Evolutionary conservation across 2,329 filamentous ascomycete species (phyloP).

Genomic region (Gremmenia infestans): DNA sequence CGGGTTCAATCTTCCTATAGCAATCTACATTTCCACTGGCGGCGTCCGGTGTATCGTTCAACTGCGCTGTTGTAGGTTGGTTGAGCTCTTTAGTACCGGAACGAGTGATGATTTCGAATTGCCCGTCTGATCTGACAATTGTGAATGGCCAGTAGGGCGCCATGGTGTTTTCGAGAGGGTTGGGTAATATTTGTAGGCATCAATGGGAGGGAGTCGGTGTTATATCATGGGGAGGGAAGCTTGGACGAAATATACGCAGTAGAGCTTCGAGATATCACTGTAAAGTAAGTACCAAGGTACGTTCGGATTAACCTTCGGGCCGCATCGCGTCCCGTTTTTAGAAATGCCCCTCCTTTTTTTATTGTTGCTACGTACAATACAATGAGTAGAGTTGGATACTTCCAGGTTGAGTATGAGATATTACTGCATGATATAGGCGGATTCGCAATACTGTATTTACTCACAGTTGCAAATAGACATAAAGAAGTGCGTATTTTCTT

Average conservation of each 20-base stretch:
- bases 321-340: no score
- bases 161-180: constrained; percentile 10
- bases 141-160: constrained; percentile 23
- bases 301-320: no score
- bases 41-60: constrained; percentile 46
- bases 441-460: no score
- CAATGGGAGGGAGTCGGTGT: background rate
- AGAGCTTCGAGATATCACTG: background rate
- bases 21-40: constrained; percentile 49
- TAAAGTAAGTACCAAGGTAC: no score
- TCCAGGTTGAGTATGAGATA: no score
- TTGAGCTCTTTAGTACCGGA: constrained; percentile 37
- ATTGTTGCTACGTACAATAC: no score
- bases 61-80: constrained; percentile 45
- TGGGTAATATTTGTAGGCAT: background rate
- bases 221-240: background rate
- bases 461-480: no score
- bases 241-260: no score
- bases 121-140: constrained; percentile 27
- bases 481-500: no score
- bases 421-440: no score
- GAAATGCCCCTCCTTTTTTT: no score
- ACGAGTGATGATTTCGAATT: constrained; percentile 18
- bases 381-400: no score
- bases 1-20: constrained; percentile 45